Base-by-base conservation (phyloP, 257 asterid genomes). In the Verbascum thapsus region DNA sequence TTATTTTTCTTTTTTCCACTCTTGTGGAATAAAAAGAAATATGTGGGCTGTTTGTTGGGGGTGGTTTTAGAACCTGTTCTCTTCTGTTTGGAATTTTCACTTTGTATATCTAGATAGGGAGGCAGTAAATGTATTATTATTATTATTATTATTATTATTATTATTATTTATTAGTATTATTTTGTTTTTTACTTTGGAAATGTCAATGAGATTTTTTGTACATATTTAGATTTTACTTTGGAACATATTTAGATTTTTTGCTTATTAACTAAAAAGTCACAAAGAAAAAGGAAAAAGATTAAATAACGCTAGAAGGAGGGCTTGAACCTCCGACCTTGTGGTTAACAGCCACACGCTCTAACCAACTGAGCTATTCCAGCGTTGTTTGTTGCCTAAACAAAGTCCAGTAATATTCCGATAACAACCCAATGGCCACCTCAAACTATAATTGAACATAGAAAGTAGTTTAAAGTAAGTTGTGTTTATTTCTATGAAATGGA, bases 281-380 rank as follows among this genome's bases (percentile, higher is more conserved):
- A 26, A 26, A 26, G 32, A 26, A 26, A 26, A 26, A 26, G 32
- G 3, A 26, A 26, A 26, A 26, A 26, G 32, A 5, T 5, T 5
- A 26, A 26, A 26, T 26, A n/a, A 39, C 80, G 78, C 84, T 75
- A 79, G 78, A 75, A 16, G 79, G 20, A 79, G 81, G 78, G 81
- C 1, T 78, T 26, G 84, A 78, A 78, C 84, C 84, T 83, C 74
- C 88, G 90, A 87, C 96, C 95, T 90, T 81, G 92, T 87, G 95
- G 96, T 85, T 87, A 85, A 85, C 88, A 87, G 95, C 94, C 96
- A 85, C 92, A 85, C 90, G 92, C 91, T 85, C 91, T 87, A 89
- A 76, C 91, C 97, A 85, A 71, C 95, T 89, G 95, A 87, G 94
- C 95, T 87, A 90, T 71, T 85, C 91, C 95, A 89, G 94, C 96